A percentile compares a stretch with the other conserved stretches of the same genome.
Evolutionary conservation across 192 early-diverging fungal species (phyloP).

Genomic region (Podila epicladia): DNA sequence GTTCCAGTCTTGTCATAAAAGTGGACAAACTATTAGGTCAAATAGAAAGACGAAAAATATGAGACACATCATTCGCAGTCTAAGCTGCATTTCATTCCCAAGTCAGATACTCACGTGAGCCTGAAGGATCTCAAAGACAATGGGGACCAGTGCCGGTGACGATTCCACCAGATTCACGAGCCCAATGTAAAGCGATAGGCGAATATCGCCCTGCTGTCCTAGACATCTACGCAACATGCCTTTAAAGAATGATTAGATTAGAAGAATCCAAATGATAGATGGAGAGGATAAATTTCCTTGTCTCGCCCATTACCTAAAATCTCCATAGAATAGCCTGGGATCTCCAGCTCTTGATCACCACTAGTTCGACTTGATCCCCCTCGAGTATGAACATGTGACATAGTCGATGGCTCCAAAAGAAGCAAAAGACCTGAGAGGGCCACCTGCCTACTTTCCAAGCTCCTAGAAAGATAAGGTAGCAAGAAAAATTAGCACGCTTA

Average conservation of each 20-base stretch:
- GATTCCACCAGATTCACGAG: slow-evolving; percentile 58
- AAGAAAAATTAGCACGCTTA: too few species aligned
- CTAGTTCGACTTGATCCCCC: slow-evolving; percentile 19
- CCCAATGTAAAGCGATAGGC: slow-evolving; percentile 63
- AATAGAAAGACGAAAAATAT: neutral
- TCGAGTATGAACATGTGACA: slow-evolving; percentile 14
- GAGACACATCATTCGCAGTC: neutral
- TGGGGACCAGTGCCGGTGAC: slow-evolving; percentile 36
- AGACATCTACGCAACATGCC: slow-evolving; percentile 75
- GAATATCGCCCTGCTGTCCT: slow-evolving; percentile 73
- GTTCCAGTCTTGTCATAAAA: slow-evolving; percentile 35
- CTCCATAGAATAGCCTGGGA: slow-evolving; percentile 50
- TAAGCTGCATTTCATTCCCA: too few species aligned
- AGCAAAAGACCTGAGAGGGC: slow-evolving; percentile 71
- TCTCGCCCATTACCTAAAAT: slow-evolving; percentile 49
- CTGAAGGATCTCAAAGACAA: slow-evolving; percentile 63
- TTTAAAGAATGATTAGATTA: slow-evolving; percentile 3
- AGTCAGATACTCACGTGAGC: slow-evolving; percentile 51
- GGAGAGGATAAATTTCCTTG: neutral
- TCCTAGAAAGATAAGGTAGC: slow-evolving; percentile 4
- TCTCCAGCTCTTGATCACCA: slow-evolving; percentile 6
- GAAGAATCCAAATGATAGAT: slow-evolving; percentile 20
- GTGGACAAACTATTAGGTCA: slow-evolving; percentile 25
- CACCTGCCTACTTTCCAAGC: slow-evolving; percentile 63
- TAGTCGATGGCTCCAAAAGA: slow-evolving; percentile 51